phyloP scores from a whole-genome alignment of 2,329 filamentous ascomycete species.

The Penicillium brasilianum region DNA sequence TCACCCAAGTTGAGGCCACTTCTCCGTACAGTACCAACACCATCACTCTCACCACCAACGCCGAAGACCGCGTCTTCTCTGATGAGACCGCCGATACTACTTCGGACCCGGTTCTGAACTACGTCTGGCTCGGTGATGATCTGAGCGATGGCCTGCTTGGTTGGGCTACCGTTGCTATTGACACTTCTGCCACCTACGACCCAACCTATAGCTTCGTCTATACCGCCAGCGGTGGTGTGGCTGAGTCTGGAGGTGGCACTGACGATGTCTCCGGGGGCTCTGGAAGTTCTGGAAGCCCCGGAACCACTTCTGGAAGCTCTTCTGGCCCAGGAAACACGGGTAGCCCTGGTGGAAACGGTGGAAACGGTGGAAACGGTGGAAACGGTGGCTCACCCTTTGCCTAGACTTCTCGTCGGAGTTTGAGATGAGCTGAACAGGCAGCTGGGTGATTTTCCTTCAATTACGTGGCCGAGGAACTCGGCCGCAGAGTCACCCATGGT shows the following conservation, averaged over 20 bases:
- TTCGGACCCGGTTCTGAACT: conserved; percentile 62
- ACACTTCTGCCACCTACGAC: conserved; percentile 17
- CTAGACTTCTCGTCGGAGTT: background rate
- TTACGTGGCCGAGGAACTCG: background rate
- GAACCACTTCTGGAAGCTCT: background rate
- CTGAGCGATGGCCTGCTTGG: conserved; percentile 50
- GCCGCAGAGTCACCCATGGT: background rate
- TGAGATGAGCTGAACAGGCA: background rate
- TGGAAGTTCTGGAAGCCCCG: background rate
- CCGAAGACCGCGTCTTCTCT: conserved; percentile 51
- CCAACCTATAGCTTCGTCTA: conserved; percentile 16
- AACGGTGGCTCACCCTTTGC: background rate
- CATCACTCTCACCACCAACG: conserved; percentile 45
- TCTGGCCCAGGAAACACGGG: too few species aligned
- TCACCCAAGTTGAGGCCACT: conserved; percentile 54
- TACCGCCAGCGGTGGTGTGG: conserved; percentile 20
- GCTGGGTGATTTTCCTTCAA: background rate
- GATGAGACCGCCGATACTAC: conserved; percentile 51
- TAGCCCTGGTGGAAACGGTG: too few species aligned
- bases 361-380: background rate
- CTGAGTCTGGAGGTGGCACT: conserved; percentile 7
- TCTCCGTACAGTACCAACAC: conserved; percentile 33
- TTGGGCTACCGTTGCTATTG: conserved; percentile 19
- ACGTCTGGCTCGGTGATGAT: conserved; percentile 58
- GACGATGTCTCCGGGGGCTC: background rate